Evolutionary conservation across 192 early-diverging fungal species (phyloP), one percentile per base, ranked within the genome.

Genomic region (Coemansia sp.): DNA sequence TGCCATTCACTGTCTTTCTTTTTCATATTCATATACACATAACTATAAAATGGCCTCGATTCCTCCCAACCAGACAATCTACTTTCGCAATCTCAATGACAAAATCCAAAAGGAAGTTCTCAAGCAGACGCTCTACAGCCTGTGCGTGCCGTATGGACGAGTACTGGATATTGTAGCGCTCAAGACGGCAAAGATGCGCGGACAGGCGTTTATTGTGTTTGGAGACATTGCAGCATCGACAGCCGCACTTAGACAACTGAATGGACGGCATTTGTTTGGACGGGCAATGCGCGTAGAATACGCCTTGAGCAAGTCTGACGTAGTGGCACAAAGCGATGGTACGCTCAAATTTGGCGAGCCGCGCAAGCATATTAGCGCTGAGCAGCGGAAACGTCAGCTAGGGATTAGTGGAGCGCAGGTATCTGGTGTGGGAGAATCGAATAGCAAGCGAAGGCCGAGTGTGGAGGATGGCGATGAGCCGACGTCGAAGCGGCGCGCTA

Each of bases 171-270:
- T 99, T 21, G 93, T 95, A 10, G 93, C 94, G 14, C 73, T 87
- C 53, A 91, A 92, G 70, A 96, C 91, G 8, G 67, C 76, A 32
- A 91, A 89, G 52, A 91, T 94, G 87, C 92, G 96, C 33, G 96
- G 95, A 17, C 98, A 99, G 81, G 98, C 98, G 0, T 96, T 95
- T 75, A 77, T 99, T 23, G 96, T 91, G 16, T 97, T 96, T 68
- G 78, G 83, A 35, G 91, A 96, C 66, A 89, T 96, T n/a, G 75
- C 92, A 6, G 77, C 87, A 17, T 93, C 98, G 3, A 96, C 95
- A 37, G 82, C 91, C 1, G 96, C 98, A 6, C 71, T 97, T 62
- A 85, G 96, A 64, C 87, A 91, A 30, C 79, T 98, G 42, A 92
- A 97, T 77, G 96, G 95, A 23, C 95, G 95, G 63, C 85, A 77